Evolutionary conservation across 768 basidiomycete genomes (phyloP).

Genomic region (Tephrocybe sp.): DNA sequence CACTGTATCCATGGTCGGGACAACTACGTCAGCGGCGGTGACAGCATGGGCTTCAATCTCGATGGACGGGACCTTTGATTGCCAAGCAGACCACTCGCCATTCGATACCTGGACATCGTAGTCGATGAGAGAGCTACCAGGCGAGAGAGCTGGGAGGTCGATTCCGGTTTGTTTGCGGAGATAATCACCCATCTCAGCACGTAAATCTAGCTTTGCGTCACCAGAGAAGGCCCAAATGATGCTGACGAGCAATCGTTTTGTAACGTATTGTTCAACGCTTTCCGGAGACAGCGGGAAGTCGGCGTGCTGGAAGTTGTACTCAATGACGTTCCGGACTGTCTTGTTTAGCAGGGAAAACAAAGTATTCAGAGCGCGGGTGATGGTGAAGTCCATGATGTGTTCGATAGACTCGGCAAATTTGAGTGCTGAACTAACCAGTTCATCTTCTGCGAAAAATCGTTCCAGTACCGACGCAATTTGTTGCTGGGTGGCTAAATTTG

Average conservation of each 20-base stretch:
- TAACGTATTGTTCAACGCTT: constrained; percentile 86
- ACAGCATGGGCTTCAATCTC: constrained; percentile 97
- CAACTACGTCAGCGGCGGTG: constrained; percentile 93
- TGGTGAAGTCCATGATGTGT: constrained; percentile 99
- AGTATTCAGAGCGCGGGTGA: constrained; percentile 87
- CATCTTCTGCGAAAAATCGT: constrained; percentile 78
- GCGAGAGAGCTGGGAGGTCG: constrained; percentile 74
- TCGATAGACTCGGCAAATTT: constrained; percentile 80
- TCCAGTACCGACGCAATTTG: constrained; percentile 73
- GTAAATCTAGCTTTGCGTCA: constrained; percentile 87
- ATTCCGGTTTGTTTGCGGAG: constrained; percentile 82
- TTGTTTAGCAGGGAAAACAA: constrained; percentile 98
- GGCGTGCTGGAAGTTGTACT: constrained; percentile 91
- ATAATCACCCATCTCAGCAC: constrained; percentile 88
- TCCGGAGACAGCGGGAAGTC: constrained; percentile 90
- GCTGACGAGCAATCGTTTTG: constrained; percentile 84
- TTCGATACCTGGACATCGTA: constrained; percentile 87
- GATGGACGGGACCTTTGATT: constrained; percentile 86
- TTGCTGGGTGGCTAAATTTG: constrained; percentile 71
- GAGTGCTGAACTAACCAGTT: constrained; percentile 77
- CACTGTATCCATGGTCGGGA: constrained; percentile 97
- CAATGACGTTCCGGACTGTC: constrained; percentile 87
- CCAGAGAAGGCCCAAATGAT: constrained; percentile 99
- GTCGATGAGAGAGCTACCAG: constrained; percentile 87
- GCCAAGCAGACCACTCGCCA: constrained; percentile 92